Base-by-base conservation (phyloP, 257 asterid genomes). In the Solanum chmielewskii region DNA sequence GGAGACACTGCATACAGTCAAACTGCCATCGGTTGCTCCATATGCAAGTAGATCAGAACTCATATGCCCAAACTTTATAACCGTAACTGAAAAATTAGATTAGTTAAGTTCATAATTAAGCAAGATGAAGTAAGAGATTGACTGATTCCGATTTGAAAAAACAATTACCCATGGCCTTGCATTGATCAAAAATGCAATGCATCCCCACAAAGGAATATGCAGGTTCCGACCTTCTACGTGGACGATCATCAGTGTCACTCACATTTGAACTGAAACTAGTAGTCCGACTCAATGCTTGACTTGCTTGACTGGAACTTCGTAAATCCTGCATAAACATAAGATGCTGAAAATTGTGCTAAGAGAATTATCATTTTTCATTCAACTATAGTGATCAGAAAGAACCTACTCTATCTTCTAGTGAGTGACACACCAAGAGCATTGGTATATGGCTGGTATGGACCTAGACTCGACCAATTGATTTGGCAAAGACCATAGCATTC, bases 201-300 rank as follows among this genome's bases (percentile, higher is more conserved):
- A 96, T 97, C 90, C 99, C 99, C 3, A 97, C 97, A 93, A 96
- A 97, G 23, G 99, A 97, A 92, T 96, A 97, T 80, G 98, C 99
- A 88, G 96, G 97, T 96, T 97, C 99, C 60, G 86, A 87, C 93
- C 91, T 95, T 90, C 89, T 96, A 85, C 89, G 98, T 33, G 95
- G 95, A 88, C 89, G 90, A 85, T 93, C 98, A 41, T 93, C 98
- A 41, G 86, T 59, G 78, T 93, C 98, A 86, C 98, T 95, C 74
- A 94, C 89, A 89, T 87, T 93, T 66, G 99, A 96, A 88, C 96
- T 93, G 91, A 91, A 76, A 92, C 98, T 95, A 45, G 93, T 87
- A 71, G 91, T 92, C 88, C 90, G 94, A 88, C 98, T 96, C 88
- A 94, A 91, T 90, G 94, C 89, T 88, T 90, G 95, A 90, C 91